Base-by-base conservation (phyloP, 805 yeast genomes). In the Kluyveromyces siamensis region DNA sequence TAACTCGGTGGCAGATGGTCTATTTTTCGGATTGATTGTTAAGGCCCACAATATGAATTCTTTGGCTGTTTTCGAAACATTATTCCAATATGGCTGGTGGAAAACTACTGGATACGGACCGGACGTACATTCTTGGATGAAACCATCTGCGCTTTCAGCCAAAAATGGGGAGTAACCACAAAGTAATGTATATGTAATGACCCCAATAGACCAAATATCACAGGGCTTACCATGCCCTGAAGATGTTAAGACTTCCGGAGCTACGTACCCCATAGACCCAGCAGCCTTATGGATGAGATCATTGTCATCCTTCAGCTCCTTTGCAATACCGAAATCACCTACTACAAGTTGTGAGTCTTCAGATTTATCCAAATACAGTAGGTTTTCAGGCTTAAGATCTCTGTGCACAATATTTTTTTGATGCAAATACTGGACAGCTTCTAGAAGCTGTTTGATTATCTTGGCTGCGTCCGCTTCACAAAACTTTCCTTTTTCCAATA, bases 271-370 rank as follows among this genome's bases (percentile, higher is more conserved):
- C 67, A 87, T 82, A 1, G 96, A 86, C 1, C 98, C 98, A 0
- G 96, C 96, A 40, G 86, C 82, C 19, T 83, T 72, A 33, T 75
- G 80, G 50, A 87, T 71, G 51, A 78, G 70, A 48, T 84, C 87
- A 55, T 80, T 76, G 3, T 79, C 74, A 11, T 73, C 65, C 50
- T 74, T 72, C 54, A 91, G 70, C 57, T 79, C 76, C 65, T 87
- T 87, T 35, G 98, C 96, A 52, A 91, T 93, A 45, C 99, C 99
- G 66, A 91, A 91, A 69, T 91, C 99, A 1, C 97, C 96, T 54
- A 91, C 72, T 10, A 90, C 96, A 36, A 91, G 73, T 48, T 79
- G 81, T 8, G 95, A 82, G 52, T 81, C 74, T 13, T 72, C 76
- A n/a, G 72, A 79, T 6, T 66, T 62, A 8, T 71, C 70, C 45